Base-by-base conservation (phyloP, 495 filamentous ascomycete species). In the Letharia columbiana region DNA sequence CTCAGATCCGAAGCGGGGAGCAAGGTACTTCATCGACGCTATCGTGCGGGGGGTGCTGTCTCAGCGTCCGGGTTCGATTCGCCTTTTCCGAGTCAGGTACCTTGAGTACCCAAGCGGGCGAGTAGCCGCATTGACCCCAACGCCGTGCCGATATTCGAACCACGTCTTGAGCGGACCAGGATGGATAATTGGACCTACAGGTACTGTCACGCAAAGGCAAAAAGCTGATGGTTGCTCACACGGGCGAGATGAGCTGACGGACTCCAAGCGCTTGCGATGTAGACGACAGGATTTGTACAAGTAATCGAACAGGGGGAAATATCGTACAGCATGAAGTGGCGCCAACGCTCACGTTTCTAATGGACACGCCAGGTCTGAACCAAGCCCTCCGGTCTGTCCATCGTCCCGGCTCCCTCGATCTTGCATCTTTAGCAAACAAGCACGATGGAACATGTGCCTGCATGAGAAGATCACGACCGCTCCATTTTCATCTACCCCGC, bases 391-490 rank as follows among this genome's bases (percentile, higher is more conserved):
- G 28, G 45, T 41, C 57, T 39, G 45, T 31, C 42, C 71, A 23
- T 61, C 64, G 44, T 72, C 59, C 20, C 4, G 39, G 15, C n/a
- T 45, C 12, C 50, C 45, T 20, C 64, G 33, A 37, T 52, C 65
- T 35, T 69, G 69, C 71, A 71, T 73, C 65, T 69, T 66, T 66
- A 78, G 60, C 63, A 83, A 72, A 70, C 82, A 84, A 35, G 72
- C 73, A 28, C 78, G 80, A 69, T 84, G 82, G 68, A 79, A 84
- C 60, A 83, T 70, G 71, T 84, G 82, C 68, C 82, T 77, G 71
- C 82, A 84, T n/a, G 81, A 77, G 68, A 84, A 84, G 1, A 84
- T 77, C 18, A 84, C 75, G 17, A 78, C 70, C 0, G 79, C 75
- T 40, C 78, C 78, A 41, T 57, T 47, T 33, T 40, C 69, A 31